A percentile compares a stretch with the other conserved stretches of the same genome.
phyloP scores from a whole-genome alignment of 2,329 filamentous ascomycete genomes.

The Canariomyces notabilis region DNA sequence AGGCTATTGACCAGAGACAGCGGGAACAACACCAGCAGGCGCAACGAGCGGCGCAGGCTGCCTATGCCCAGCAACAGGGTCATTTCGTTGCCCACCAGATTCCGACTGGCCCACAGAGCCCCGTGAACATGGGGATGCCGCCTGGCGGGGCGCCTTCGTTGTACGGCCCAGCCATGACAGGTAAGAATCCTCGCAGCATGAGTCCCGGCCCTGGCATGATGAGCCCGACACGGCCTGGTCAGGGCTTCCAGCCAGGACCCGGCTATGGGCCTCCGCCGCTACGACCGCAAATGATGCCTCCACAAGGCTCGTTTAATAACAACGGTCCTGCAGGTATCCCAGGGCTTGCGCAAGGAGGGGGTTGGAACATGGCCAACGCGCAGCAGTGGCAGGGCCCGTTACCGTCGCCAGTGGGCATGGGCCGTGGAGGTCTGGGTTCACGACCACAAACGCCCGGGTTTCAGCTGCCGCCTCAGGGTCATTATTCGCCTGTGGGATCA shows the following conservation, averaged over 20 bases:
- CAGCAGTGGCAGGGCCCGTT: slow-evolving; percentile 15
- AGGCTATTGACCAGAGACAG: slow-evolving; percentile 66
- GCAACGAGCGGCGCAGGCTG: slow-evolving; percentile 32
- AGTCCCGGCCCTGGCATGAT: slow-evolving; percentile 23
- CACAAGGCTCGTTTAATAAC: slow-evolving; percentile 13
- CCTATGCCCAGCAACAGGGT: slow-evolving; percentile 31
- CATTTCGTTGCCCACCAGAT: slow-evolving; percentile 28
- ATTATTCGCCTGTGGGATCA: slow-evolving; percentile 24
- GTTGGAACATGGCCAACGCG: slow-evolving; percentile 17
- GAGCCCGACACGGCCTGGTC: slow-evolving; percentile 9
- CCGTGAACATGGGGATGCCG: slow-evolving; percentile 26
- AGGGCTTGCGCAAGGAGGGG: slow-evolving; percentile 11
- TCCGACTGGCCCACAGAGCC: slow-evolving; percentile 21
- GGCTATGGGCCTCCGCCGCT: slow-evolving; percentile 22
- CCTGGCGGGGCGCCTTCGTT: slow-evolving; percentile 22
- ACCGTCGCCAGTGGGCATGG: slow-evolving; percentile 19
- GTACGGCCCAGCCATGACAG: slow-evolving; percentile 23
- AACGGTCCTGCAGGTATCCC: slow-evolving; percentile 9
- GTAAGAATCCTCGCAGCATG: slow-evolving; percentile 20
- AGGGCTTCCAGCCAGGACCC: slow-evolving; percentile 19
- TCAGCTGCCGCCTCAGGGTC: slow-evolving; percentile 24
- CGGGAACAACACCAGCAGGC: slow-evolving; percentile 33
- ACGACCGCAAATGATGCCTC: slow-evolving; percentile 21
- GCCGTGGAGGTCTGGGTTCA: slow-evolving; percentile 9
- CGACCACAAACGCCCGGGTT: slow-evolving; percentile 22